phyloP scores from a whole-genome alignment of 345 rosid species.

The Lepidium sativum region DNA sequence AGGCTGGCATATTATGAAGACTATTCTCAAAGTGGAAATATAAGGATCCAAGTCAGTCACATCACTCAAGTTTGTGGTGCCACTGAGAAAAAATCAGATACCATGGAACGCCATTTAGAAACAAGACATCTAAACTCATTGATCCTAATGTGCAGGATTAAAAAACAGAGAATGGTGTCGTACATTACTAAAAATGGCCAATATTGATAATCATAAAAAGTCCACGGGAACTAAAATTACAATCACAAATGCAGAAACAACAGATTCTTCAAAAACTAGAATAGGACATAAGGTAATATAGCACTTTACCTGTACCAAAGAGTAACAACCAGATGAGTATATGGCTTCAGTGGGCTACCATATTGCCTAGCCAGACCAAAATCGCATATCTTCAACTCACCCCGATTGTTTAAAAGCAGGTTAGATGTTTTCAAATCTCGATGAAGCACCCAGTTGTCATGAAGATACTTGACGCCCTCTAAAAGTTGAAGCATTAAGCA shows the following conservation, averaged over 20 bases:
- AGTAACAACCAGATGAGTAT: slow-evolving; percentile 97
- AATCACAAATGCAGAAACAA: slow-evolving; percentile 3
- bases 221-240: background rate
- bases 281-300: background rate
- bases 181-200: slow-evolving; percentile 8
- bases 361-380: slow-evolving; percentile 99
- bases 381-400: slow-evolving; percentile 97
- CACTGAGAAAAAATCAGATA: background rate
- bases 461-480: slow-evolving; percentile 91
- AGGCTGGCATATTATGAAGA: background rate
- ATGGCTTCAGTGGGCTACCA: slow-evolving; percentile 93
- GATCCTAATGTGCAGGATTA: background rate
- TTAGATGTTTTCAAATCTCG: slow-evolving; percentile 97
- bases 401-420: slow-evolving; percentile 84
- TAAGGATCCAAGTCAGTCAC: background rate
- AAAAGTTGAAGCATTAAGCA: slow-evolving; percentile 95
- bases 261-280: background rate
- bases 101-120: background rate
- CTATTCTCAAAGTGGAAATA: background rate
- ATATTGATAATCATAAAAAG: background rate
- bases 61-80: background rate
- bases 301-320: slow-evolving; percentile 95
- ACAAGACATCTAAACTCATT: background rate
- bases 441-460: slow-evolving; percentile 99
- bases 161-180: background rate